Evolutionary conservation across 2,329 filamentous ascomycete genomes (phyloP).

Genomic region (Aspergillus udagawae): DNA sequence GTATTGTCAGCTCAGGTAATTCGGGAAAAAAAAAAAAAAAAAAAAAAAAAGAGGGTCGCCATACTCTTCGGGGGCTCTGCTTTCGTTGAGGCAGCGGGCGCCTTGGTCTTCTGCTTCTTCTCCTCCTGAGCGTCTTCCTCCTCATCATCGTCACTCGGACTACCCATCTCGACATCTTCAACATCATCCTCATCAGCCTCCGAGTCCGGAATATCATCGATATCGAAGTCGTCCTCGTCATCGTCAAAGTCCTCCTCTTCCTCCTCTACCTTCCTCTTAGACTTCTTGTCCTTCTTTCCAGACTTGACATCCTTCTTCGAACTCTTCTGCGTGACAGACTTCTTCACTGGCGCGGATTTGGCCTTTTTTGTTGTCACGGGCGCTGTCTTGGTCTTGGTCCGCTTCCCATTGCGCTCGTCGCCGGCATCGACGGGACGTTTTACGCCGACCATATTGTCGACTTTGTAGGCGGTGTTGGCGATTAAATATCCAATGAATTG

Average conservation of each 20-base stretch:
- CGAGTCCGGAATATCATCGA: conserved; percentile 48
- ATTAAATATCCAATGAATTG: not conserved
- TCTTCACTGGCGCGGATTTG: conserved; percentile 26
- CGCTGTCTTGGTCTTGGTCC: conserved; percentile 30
- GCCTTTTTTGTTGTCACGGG: conserved; percentile 22
- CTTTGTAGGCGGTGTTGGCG: not conserved
- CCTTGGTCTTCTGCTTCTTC: conserved; percentile 15
- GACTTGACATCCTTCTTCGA: conserved; percentile 29
- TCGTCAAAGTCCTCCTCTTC: conserved; percentile 46
- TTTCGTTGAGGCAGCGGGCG: conserved; percentile 14
- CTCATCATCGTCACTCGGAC: conserved; percentile 33
- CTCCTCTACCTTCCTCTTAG: conserved; percentile 33
- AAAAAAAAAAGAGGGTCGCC: conserved; percentile 15
- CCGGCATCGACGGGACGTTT: conserved; percentile 38
- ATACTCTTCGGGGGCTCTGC: conserved; percentile 25
- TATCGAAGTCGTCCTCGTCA: conserved; percentile 53
- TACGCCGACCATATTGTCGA: conserved; percentile 35
- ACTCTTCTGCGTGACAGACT: conserved; percentile 14
- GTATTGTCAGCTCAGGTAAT: conserved; percentile 11
- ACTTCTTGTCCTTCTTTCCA: conserved; percentile 32
- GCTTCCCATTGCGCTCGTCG: conserved; percentile 39
- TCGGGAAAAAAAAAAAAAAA: not conserved
- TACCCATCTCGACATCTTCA: conserved; percentile 45
- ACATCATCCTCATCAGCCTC: conserved; percentile 46
- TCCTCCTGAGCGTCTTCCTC: conserved; percentile 28